A percentile compares a stretch with the other conserved stretches of the same genome.
Conservation (phyloP, 2,329 filamentous ascomycete species). For the Aphanoascus verrucosus region DNA sequence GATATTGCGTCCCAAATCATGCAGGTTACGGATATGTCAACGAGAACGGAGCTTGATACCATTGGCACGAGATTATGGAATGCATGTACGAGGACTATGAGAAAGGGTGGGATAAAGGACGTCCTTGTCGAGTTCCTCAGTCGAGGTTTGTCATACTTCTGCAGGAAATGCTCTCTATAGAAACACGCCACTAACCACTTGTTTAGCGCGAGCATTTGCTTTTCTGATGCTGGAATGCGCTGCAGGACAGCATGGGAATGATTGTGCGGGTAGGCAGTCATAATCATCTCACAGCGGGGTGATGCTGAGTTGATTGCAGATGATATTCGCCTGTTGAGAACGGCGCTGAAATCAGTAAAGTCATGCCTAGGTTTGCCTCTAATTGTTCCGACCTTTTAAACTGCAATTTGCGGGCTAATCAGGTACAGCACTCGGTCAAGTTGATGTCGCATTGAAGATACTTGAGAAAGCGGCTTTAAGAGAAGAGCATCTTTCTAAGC, state of each 20-base stretch:
- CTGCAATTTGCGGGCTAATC: constrained; percentile 6
- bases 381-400: constrained; percentile 19
- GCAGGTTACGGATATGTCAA: constrained; percentile 6
- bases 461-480: constrained; percentile 56
- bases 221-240: constrained; percentile 57
- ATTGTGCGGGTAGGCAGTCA: background rate
- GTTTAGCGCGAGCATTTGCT: constrained; percentile 45
- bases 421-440: constrained; percentile 40
- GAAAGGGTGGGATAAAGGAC: constrained; percentile 5
- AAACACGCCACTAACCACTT: background rate
- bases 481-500: constrained; percentile 27
- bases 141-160: constrained; percentile 16
- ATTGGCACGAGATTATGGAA: constrained; percentile 33
- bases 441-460: constrained; percentile 49
- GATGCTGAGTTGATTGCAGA: constrained; percentile 22
- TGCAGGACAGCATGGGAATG: constrained; percentile 8
- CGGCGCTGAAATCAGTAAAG: constrained; percentile 56
- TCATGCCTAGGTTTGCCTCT: constrained; percentile 49
- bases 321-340: constrained; percentile 50
- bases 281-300: background rate
- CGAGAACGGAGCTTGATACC: constrained; percentile 22
- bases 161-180: background rate
- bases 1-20: constrained; percentile 13
- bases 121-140: constrained; percentile 13
- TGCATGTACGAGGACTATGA: constrained; percentile 22